Percentiles rank a stretch among this genome's conserved stretches.
phyloP scores from a whole-genome alignment of 2,329 filamentous ascomycete genomes.

The Capronia americana region DNA sequence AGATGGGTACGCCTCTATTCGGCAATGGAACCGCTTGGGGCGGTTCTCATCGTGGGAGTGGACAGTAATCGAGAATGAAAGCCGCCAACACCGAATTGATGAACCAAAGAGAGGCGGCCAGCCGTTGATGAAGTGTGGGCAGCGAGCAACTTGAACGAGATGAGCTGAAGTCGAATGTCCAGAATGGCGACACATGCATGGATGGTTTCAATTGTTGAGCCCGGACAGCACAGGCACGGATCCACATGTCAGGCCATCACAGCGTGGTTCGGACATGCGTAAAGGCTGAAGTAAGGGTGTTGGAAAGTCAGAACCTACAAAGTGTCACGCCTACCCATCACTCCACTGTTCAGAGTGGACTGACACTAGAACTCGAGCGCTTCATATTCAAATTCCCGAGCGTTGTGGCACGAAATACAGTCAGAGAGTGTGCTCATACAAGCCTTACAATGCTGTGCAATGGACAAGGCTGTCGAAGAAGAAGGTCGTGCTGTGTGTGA shows the following conservation, averaged over 20 bases:
- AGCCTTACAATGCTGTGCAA: neutral
- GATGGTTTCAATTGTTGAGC: neutral
- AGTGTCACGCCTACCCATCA: neutral
- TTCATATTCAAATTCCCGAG: neutral
- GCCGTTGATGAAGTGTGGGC: neutral
- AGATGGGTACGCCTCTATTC: slow-evolving; percentile 38
- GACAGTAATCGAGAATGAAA: neutral
- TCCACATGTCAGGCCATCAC: neutral
- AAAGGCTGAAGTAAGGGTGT: neutral
- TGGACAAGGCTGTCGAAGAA: neutral
- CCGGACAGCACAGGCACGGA: neutral
- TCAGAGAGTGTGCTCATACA: neutral
- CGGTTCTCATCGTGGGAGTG: neutral
- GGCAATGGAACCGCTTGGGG: slow-evolving; percentile 13
- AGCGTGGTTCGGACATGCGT: neutral
- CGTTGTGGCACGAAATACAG: neutral
- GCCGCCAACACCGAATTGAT: neutral
- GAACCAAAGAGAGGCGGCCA: neutral
- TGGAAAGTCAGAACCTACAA: neutral
- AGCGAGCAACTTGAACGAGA: neutral
- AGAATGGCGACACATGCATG: neutral
- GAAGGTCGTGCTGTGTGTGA: neutral
- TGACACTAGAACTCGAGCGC: neutral
- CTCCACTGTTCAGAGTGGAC: neutral
- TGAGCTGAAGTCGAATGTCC: neutral